These are phyloP conservation scores for Apiospora saccharicola DNA, from an alignment of 2,329 filamentous ascomycete genomes.

Conservation along the genomic window DNA sequence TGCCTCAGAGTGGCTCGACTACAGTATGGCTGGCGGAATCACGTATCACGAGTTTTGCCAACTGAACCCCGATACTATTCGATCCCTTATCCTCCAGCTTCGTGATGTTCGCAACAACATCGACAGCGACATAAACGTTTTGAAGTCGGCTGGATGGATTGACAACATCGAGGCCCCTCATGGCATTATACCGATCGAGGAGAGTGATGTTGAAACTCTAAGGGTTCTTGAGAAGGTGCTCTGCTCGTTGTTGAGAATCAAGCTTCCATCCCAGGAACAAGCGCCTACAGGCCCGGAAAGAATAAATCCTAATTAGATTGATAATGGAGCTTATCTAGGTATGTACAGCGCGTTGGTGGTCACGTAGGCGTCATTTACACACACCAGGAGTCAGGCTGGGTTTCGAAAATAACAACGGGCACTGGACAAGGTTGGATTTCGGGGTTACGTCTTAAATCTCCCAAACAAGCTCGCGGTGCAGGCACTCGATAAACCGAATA, in stretches of 20 bases:
- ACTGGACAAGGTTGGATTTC: not conserved
- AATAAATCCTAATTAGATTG: not conserved
- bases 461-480: not conserved
- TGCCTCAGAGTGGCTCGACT: slow-evolving; percentile 35
- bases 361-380: not conserved
- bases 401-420: not conserved
- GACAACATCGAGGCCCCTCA: slow-evolving; percentile 29
- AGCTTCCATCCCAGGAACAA: slow-evolving; percentile 4
- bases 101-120: slow-evolving; percentile 34
- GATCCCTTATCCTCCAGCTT: slow-evolving; percentile 34
- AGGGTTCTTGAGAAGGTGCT: not conserved
- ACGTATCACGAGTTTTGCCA: slow-evolving; percentile 35
- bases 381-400: not conserved
- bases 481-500: not conserved
- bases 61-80: slow-evolving; percentile 35
- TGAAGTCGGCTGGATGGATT: slow-evolving; percentile 19
- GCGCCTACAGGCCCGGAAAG: not conserved
- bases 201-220: not conserved
- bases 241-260: not conserved
- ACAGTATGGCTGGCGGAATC: slow-evolving; percentile 30
- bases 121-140: slow-evolving; percentile 24
- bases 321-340: not conserved
- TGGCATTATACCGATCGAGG: not conserved
- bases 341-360: not conserved
- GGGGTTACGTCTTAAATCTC: not conserved